These are phyloP conservation scores for Pueraria montana DNA, from an alignment of 306 rosid genomes.

Conservation along the genomic window DNA sequence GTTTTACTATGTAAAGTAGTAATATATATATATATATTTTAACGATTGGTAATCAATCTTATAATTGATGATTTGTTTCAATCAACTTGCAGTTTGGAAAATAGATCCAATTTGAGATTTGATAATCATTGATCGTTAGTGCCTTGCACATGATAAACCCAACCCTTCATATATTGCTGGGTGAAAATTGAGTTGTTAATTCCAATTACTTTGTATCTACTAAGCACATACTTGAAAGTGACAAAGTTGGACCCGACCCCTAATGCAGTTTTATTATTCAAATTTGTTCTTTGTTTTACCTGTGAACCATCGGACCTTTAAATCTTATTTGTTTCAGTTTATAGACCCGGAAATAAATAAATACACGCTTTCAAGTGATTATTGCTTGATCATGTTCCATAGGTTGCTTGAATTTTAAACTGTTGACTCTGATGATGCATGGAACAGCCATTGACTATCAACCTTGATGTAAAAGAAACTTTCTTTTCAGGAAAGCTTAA, in stretches of 20 bases:
- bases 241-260: not conserved
- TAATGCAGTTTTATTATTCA: not conserved
- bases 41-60: not conserved
- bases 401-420: conserved; percentile 8
- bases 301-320: not conserved
- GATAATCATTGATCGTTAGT: not conserved
- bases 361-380: not conserved
- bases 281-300: conserved; percentile 20
- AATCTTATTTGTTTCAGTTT: conserved; percentile 1
- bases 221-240: not conserved
- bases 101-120: conserved; percentile 6
- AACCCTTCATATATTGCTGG: conserved; percentile 13
- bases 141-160: too few relatives aligned
- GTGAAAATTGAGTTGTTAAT: not conserved
- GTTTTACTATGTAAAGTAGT: not conserved
- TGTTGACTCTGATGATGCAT: conserved; percentile 17
- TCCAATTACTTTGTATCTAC: not conserved
- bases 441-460: not conserved
- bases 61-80: not conserved
- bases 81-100: not conserved
- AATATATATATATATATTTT: not conserved
- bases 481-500: not conserved
- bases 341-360: conserved; percentile 14
- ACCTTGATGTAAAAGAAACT: conserved; percentile 14
- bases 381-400: not conserved